Base-by-base conservation (phyloP, 2,329 filamentous ascomycete genomes). In the Rugonectria rugulosa region DNA sequence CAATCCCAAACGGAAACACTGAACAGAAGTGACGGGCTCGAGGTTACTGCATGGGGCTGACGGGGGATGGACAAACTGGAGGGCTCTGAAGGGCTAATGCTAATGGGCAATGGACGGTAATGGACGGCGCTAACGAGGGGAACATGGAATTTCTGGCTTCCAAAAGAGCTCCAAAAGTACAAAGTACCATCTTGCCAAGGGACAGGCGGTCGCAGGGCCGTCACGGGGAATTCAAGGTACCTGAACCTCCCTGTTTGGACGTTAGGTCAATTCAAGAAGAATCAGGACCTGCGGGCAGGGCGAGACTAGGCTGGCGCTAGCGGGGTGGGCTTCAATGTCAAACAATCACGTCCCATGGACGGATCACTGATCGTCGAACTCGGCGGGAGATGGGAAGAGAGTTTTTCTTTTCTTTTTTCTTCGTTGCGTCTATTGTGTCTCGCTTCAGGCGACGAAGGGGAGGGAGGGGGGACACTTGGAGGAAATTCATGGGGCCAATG, bases 31-130 rank as follows among this genome's bases (percentile, higher is more conserved):
- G 36, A 44, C 52, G 51, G 37, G 51, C 51, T 47, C 56, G 61
- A 66, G 56, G 61, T 57, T 56, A n/a, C n/a, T n/a, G n/a, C n/a
- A 63, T 55, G 63, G 60, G 64, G 63, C 61, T 65, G 61, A 61
- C 63, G 54, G 63, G 63, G 53, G 19, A n/a, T 23, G 36, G 24
- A 34, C 4, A 6, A 34, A 34, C n/a, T 34, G 31, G 31, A 34
- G 31, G 31, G 31, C 31, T n/a, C n/a, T n/a, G n/a, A 32, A 47
- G 44, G 20, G 23, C 32, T 47, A 47, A 38, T 38, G 45, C n/a
- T n/a, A n/a, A n/a, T n/a, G n/a, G n/a, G n/a, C n/a, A n/a, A n/a
- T n/a, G n/a, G n/a, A n/a, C n/a, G 45, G 21, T 36, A 37, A 48
- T 48, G 32, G 44, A 24, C 53, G 37, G 42, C 50, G 52, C 52